Conservation (phyloP, 2,329 filamentous ascomycete genomes). For the Kalaharituber pfeilii region DNA sequence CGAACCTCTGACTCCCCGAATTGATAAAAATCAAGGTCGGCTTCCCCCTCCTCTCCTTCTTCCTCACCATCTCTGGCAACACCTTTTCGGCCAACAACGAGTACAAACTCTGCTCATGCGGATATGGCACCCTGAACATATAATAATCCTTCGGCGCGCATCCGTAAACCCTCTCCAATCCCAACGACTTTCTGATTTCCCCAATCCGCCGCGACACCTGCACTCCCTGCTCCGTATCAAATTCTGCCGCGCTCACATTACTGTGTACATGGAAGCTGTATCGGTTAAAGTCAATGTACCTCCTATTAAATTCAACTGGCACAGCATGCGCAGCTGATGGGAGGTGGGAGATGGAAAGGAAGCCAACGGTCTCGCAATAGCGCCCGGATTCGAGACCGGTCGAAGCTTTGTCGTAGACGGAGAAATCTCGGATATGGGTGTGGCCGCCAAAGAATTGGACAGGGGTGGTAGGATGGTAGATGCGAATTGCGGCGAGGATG, state of each 20-base stretch:
- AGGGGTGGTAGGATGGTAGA: slow-evolving; percentile 38
- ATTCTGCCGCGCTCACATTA: slow-evolving; percentile 33
- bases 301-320: slow-evolving; percentile 35
- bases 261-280: slow-evolving; percentile 48
- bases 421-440: slow-evolving; percentile 47
- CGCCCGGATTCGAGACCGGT: slow-evolving; percentile 46
- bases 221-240: slow-evolving; percentile 35
- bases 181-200: slow-evolving; percentile 34
- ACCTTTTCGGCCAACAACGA: slow-evolving; percentile 62
- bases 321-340: slow-evolving; percentile 22
- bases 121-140: slow-evolving; percentile 49
- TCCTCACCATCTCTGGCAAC: slow-evolving; percentile 48
- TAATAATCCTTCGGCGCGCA: slow-evolving; percentile 46
- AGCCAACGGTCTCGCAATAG: slow-evolving; percentile 53
- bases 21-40: slow-evolving; percentile 64
- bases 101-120: slow-evolving; percentile 57
- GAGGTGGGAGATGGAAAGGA: slow-evolving; percentile 39
- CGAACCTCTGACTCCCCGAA: slow-evolving; percentile 82
- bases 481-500: slow-evolving; percentile 43
- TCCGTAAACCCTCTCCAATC: slow-evolving; percentile 40
- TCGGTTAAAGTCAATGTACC: slow-evolving; percentile 53
- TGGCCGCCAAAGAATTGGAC: slow-evolving; percentile 51
- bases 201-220: slow-evolving; percentile 36
- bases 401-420: slow-evolving; percentile 43
- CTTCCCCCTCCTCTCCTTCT: slow-evolving; percentile 39